Conservation (phyloP, 2,329 filamentous ascomycete species). For the Paracoccidioides lutzii region DNA sequence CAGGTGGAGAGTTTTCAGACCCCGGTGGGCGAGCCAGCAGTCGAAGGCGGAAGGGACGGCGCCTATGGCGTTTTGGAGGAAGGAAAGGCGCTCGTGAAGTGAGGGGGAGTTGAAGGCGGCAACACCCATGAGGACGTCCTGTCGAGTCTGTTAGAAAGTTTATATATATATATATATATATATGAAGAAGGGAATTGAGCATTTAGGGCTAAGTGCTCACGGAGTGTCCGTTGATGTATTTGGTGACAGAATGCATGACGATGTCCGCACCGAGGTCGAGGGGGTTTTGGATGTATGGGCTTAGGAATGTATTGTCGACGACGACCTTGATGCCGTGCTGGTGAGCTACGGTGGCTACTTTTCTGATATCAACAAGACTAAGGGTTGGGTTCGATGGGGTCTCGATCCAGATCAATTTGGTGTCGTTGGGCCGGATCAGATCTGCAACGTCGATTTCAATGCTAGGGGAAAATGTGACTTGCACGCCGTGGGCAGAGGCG, state of each 20-base stretch:
- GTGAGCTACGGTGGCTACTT: constrained; percentile 72
- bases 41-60: constrained; percentile 92
- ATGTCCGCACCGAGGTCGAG: constrained; percentile 92
- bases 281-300: constrained; percentile 92
- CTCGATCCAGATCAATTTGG: constrained; percentile 96
- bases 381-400: constrained; percentile 89
- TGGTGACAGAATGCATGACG: constrained; percentile 92
- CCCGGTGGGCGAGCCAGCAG: constrained; percentile 94
- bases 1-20: constrained; percentile 90
- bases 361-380: constrained; percentile 80
- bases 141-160: background rate
- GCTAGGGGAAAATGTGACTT: constrained; percentile 84
- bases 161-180: constrained; percentile 5
- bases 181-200: background rate
- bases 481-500: constrained; percentile 82
- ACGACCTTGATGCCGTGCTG: constrained; percentile 83
- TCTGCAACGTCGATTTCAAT: constrained; percentile 79
- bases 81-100: constrained; percentile 63
- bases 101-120: constrained; percentile 84
- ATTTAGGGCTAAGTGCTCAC: constrained; percentile 18
- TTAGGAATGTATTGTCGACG: constrained; percentile 98
- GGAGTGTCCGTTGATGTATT: constrained; percentile 96
- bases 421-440: constrained; percentile 68
- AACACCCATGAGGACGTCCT: constrained; percentile 94
- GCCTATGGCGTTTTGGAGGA: constrained; percentile 95